Evolutionary conservation across 352 stramenopile species (phyloP), one percentile per base, ranked within the genome.

Genomic region (Phytopythium helicoides): DNA sequence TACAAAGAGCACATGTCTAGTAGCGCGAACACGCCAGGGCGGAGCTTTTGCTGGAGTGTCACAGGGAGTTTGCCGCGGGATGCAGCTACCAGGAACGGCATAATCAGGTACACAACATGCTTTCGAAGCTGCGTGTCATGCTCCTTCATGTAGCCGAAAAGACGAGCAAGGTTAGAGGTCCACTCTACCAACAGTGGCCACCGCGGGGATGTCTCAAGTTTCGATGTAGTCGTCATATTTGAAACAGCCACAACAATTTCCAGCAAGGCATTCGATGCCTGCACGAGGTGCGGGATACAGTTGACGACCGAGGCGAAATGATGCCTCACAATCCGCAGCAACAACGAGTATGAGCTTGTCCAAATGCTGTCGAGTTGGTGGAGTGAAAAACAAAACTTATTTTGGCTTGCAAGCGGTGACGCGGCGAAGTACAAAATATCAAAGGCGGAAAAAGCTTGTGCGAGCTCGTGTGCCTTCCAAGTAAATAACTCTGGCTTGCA

Each of bases 101-200:
- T 70, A 39, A 95, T 59, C 19, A 93, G 58, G 54, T 92, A 95
- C 40, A 93, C 79, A 8, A 95, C 83, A 57, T 95, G 79, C 50
- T 95, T 95, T 54, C 85, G 82, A 14, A 95, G 64, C 34, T 84
- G 72, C 6, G 74, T 60, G 42, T 88, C 76, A 54, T 93, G 85
- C 36, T 83, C 74, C 58, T 92, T 91, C 68, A 95, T 84, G 66
- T 95, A 95, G 6, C 85, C 85, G 51, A 91, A 93, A 21, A 95
- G 64, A 46, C 85, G 85, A 22, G 82, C 81, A 18, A 95, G 65
- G 58, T 95, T 95, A n/a, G 79, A 87, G 41, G 71, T 79, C 85
- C 85, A 95, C 47, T 91, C 76, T 1, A 62, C 57, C 47, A 70
- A n/a, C 36, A 48, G 23, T 14, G 26, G 49, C 28, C 51, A 57